Evolutionary conservation across 495 filamentous ascomycete genomes (phyloP).

Genomic region (Astrothelium subdiscretum): DNA sequence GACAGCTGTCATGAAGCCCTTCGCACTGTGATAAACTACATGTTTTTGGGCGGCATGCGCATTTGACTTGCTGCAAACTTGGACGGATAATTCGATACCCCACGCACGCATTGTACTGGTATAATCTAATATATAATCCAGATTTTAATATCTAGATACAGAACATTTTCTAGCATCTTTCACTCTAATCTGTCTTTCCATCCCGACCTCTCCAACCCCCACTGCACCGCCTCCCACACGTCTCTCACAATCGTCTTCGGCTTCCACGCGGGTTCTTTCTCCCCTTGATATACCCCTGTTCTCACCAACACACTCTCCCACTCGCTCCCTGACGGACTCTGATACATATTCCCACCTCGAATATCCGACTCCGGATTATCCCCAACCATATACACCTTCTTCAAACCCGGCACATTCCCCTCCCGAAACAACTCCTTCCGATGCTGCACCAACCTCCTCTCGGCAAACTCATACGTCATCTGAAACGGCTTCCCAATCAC

Average conservation of each 20-base stretch:
- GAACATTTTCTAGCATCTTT: not conserved
- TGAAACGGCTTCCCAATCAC: constrained; percentile 77
- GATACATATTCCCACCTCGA: constrained; percentile 69
- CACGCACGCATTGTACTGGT: not conserved
- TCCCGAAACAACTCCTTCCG: constrained; percentile 34
- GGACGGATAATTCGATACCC: not conserved
- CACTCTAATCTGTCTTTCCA: not conserved
- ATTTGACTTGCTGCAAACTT: not conserved
- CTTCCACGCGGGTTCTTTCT: constrained; percentile 37
- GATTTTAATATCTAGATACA: not conserved
- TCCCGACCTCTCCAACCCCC: constrained; percentile 37
- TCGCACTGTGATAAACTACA: too few species aligned
- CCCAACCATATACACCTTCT: constrained; percentile 88
- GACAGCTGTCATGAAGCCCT: constrained; percentile 8
- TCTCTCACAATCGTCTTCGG: constrained; percentile 54
- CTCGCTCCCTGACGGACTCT: constrained; percentile 49
- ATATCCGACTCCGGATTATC: constrained; percentile 95
- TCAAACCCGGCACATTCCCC: constrained; percentile 32
- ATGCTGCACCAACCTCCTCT: constrained; percentile 53
- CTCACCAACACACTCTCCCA: constrained; percentile 76
- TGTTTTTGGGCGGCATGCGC: not conserved
- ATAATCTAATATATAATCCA: not conserved
- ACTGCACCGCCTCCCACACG: constrained; percentile 55
- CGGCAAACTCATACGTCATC: constrained; percentile 73
- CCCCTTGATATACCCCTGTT: constrained; percentile 66